Percentiles rank a stretch among this genome's conserved stretches.
Conservation (phyloP, 225 moss, liverwort and hornwort genomes). For the Anthoceros angustus region DNA sequence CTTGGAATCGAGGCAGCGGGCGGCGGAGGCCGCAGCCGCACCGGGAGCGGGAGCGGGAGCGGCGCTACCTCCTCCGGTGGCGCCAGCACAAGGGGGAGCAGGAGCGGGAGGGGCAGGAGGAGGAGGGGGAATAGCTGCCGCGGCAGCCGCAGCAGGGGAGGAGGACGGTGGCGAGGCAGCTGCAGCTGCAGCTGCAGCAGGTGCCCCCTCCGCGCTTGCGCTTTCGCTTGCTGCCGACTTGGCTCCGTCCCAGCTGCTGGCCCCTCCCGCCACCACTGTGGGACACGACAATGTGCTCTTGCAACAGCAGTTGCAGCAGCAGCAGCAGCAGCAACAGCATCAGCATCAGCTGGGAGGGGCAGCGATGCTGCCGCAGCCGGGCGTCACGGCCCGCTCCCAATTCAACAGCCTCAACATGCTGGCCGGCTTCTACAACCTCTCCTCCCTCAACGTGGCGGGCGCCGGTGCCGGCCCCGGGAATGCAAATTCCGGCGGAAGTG, state of each 20-base stretch:
- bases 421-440: conserved; percentile 1
- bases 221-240: not conserved
- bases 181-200: not conserved
- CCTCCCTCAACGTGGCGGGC: conserved; percentile 1
- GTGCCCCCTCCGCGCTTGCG: not conserved
- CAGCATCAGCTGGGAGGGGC: no score
- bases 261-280: no score
- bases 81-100: conserved; percentile 11
- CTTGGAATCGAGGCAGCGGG: conserved; percentile 37
- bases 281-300: conserved; percentile 5
- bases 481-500: not conserved
- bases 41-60: no score
- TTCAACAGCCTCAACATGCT: conserved; percentile 3
- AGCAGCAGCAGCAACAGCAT: no score
- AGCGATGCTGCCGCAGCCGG: conserved; percentile 3
- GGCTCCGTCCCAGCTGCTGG: no score
- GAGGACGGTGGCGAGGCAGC: not conserved
- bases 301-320: not conserved
- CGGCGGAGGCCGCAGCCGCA: conserved; percentile 38
- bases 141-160: not conserved
- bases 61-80: conserved; percentile 40
- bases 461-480: not conserved
- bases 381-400: conserved; percentile 2
- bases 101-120: not conserved
- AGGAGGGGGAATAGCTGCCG: not conserved